Evolutionary conservation across 1,139 yeast species (phyloP).

Genomic region (Saccharomyces uvarum): DNA sequence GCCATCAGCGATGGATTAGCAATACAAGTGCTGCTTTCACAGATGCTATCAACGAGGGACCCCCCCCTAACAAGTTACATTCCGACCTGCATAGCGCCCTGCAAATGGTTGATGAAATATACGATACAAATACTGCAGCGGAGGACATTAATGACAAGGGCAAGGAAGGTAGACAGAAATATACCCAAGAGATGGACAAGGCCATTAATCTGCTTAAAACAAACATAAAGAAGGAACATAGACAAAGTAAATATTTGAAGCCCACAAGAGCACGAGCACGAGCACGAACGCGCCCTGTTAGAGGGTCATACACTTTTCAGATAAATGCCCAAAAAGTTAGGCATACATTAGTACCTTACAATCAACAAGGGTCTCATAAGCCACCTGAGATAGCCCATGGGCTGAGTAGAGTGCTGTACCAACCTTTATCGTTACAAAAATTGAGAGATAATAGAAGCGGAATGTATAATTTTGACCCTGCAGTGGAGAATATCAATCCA

Average conservation of each 20-base stretch:
- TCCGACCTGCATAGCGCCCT: not conserved
- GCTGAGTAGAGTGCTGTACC: slow-evolving; percentile 61
- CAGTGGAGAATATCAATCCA: slow-evolving; percentile 45
- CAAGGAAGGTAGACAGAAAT: not conserved
- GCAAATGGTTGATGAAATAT: not conserved
- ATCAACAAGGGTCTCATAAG: slow-evolving; percentile 3
- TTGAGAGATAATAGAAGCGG: slow-evolving; percentile 70
- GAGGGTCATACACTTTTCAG: not conserved
- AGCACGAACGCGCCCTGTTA: not conserved
- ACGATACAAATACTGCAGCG: not conserved
- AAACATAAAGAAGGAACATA: not conserved
- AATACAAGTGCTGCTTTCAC: not conserved
- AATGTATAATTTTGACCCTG: slow-evolving; percentile 61
- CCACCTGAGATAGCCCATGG: slow-evolving; percentile 51
- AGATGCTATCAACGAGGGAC: not conserved
- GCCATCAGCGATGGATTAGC: not conserved
- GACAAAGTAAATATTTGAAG: not conserved
- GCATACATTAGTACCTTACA: slow-evolving; percentile 1
- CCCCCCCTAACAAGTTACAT: not conserved
- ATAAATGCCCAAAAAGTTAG: not conserved
- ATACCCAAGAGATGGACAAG: not conserved
- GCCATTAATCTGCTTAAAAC: not conserved
- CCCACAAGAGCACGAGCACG: not conserved
- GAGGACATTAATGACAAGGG: not conserved
- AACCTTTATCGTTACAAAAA: slow-evolving; percentile 72